Conservation (phyloP, 768 basidiomycete genomes). For the Mycena alexandri region DNA sequence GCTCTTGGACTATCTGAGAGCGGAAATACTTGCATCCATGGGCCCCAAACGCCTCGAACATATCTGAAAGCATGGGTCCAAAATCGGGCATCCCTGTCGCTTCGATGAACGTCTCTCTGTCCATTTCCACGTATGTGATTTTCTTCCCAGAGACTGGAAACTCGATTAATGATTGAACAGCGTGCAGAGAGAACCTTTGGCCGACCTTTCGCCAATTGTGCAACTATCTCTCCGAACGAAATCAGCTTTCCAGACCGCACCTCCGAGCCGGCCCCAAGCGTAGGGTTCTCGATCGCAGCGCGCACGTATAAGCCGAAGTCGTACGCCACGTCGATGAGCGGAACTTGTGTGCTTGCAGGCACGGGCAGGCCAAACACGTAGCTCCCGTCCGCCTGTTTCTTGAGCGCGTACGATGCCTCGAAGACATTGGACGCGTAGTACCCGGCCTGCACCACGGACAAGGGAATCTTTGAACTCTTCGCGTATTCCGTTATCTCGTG, state of each 20-base stretch:
- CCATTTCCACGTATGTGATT: constrained; percentile 21
- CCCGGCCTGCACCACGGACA: constrained; percentile 24
- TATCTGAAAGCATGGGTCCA: constrained; percentile 30
- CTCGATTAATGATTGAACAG: not conserved
- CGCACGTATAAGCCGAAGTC: constrained; percentile 35
- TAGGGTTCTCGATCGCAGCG: constrained; percentile 27
- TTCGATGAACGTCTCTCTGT: constrained; percentile 24
- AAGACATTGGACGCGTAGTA: constrained; percentile 28
- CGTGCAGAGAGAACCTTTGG: constrained; percentile 40
- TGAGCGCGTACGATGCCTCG: constrained; percentile 30
- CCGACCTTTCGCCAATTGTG: constrained; percentile 24
- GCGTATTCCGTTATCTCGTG: constrained; percentile 27
- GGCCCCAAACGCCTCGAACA: constrained; percentile 24
- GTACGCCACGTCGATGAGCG: constrained; percentile 27
- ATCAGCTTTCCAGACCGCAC: constrained; percentile 22
- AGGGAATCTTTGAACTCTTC: constrained; percentile 22
- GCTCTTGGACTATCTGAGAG: not conserved
- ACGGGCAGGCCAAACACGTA: constrained; percentile 30
- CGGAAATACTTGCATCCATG: constrained; percentile 19
- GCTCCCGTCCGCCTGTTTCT: constrained; percentile 25
- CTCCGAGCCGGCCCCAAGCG: constrained; percentile 25
- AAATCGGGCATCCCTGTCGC: constrained; percentile 21
- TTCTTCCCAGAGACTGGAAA: constrained; percentile 27
- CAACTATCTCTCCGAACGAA: constrained; percentile 23
- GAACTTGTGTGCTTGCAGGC: constrained; percentile 12